Evolutionary conservation across 768 basidiomycete genomes (phyloP), one percentile per base, ranked within the genome.

Genomic region (Crucibulum laeve): DNA sequence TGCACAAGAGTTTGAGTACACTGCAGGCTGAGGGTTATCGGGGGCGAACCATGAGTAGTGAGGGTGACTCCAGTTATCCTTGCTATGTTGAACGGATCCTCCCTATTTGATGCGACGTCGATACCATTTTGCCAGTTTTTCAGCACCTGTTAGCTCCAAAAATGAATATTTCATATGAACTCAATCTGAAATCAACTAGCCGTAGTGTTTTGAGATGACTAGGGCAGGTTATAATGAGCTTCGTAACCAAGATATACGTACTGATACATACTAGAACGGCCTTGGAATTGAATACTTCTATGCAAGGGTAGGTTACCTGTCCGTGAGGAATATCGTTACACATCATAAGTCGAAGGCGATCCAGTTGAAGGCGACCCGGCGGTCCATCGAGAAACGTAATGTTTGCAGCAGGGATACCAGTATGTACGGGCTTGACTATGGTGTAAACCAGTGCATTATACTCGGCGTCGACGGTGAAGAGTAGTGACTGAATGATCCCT

Each of bases 401-500:
- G 30, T 71, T 68, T 3, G 50, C 38, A 1, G 52, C 17, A 3
- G 70, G 64, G 19, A 8, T 5, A 5, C 32, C 32, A 34, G 77
- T 64, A 3, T 60, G 41, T 1, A 64, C 72, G 0, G 55, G 53
- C 4, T 56, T 36, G 15, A 71, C 63, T 44, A 80, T 68, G 7
- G 52, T 51, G 18, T 59, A 52, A 10, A 73, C 56, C 23, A 78
- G 49, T 1, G 51, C 44, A 40, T 56, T 53, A 48, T 71, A 72
- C 21, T 67, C 55, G 5, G 64, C 51, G 50, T 82, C 78, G 52
- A 73, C 46, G 17, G 61, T 62, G 53, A 65, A 74, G 8, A 79
- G 63, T 14, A 75, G 57, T 1, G 76, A 68, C 52, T 76, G 76
- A 25, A 79, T 58, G 43, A 74, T 57, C 44, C 73, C 78, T 46